These are phyloP conservation scores for Podospora fimiseda DNA, from an alignment of 495 filamentous ascomycete species.

Conservation along the genomic window DNA sequence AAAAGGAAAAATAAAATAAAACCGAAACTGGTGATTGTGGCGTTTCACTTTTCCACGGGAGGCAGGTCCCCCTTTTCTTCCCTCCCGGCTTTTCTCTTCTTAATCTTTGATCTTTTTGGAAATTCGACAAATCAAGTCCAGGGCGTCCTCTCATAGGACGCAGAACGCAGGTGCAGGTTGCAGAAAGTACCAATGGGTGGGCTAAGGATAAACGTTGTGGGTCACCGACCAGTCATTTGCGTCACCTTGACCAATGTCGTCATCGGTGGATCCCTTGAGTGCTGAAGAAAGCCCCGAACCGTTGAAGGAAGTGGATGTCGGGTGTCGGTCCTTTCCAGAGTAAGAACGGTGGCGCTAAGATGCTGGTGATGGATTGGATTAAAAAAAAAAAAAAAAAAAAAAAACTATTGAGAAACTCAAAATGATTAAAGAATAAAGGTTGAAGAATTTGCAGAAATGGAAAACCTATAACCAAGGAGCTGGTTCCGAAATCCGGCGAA, in stretches of 20 bases:
- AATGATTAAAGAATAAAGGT: neutral
- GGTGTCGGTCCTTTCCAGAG: neutral
- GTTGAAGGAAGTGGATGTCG: neutral
- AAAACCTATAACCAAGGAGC: neutral
- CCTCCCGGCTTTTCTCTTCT: neutral
- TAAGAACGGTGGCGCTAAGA: too few species aligned
- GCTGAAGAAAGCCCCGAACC: neutral
- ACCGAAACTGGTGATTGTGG: neutral
- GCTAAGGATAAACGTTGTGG: constrained; percentile 4
- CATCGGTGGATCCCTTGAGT: constrained; percentile 1
- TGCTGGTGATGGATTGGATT: too few species aligned
- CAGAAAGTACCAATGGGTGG: too few species aligned
- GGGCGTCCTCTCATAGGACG: neutral
- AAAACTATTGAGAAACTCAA: too few species aligned
- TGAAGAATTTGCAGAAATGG: neutral
- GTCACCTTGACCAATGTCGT: constrained; percentile 10
- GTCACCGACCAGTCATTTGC: neutral
- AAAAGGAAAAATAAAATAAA: neutral
- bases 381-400: too few species aligned
- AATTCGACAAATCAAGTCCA: neutral
- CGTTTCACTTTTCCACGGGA: neutral
- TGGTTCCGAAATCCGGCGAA: neutral
- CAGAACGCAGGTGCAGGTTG: too few species aligned
- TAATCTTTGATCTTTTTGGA: neutral
- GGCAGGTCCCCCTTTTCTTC: neutral